Base-by-base conservation (phyloP, 108 stramenopile species). In the Fistulifera pelliculosa region DNA sequence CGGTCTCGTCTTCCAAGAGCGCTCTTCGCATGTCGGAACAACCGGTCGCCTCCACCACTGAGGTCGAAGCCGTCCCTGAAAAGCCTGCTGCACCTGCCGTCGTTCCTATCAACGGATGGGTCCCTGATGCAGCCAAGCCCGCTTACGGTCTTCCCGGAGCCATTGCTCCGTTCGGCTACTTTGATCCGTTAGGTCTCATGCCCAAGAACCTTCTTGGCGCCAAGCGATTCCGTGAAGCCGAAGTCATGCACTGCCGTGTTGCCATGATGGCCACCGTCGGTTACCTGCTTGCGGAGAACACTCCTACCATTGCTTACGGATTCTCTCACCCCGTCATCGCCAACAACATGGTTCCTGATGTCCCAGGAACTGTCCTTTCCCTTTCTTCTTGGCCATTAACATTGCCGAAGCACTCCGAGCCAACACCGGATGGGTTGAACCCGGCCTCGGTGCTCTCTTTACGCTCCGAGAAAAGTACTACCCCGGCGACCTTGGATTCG, bases 401-500 rank as follows among this genome's bases (percentile, higher is more conserved):
- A 52, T 73, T 57, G 40, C 71, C 27, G 84, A 85, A 69, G 41
- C 45, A 4, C 60, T 60, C 51, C 77, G 78, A 68, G 78, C 78
- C 42, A 41, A 68, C 55, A 73, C 51, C 15, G 85, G 85, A 27
- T 87, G 79, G 79, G 76, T 71, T 28, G 74, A 76, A 35, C 85
- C 84, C 11, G 68, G 77, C 47, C 61, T 55, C 28, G 31, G 31
- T 35, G 31, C 31, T 8, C 31, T 35, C 8, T 35, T 35, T 8
- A 35, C 31, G 16, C 69, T 83, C 35, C 59, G 67, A 24, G 86
- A 83, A 16, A 72, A 76, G 40, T 88, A 93, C 72, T 60, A 52
- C 73, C 80, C 85, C 3, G 88, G 88, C 60, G 82, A 90, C 54
- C 53, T 90, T 54, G 83, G 80, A 35, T 90, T 86, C 56, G 88